Percentiles rank a stretch among this genome's conserved stretches.
Conservation (phyloP, 2,329 filamentous ascomycete species). For the Pseudogymnoascus sp. region DNA sequence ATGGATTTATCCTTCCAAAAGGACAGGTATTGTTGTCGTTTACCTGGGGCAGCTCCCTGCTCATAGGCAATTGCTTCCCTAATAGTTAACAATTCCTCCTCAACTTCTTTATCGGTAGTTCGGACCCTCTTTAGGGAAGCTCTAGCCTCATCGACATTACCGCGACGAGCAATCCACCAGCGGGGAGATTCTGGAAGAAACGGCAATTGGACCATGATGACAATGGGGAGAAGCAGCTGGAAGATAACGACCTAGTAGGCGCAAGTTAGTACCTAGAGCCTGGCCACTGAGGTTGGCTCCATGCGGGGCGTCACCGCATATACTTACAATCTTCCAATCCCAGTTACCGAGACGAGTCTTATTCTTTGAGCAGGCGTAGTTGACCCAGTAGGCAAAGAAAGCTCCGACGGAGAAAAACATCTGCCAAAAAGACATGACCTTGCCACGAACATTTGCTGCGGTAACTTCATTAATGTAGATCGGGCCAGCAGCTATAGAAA, state of each 20-base stretch:
- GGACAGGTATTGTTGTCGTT: constrained; percentile 47
- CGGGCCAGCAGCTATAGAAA: constrained; percentile 46
- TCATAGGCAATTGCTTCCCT: constrained; percentile 63
- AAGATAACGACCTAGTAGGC: constrained; percentile 41
- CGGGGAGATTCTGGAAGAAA: constrained; percentile 11
- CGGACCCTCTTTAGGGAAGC: constrained; percentile 50
- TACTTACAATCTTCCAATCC: constrained; percentile 64
- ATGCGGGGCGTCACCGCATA: constrained; percentile 35
- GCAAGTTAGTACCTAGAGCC: background rate
- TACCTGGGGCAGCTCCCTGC: constrained; percentile 56
- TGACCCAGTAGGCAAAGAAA: constrained; percentile 60
- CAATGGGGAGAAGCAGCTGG: constrained; percentile 43
- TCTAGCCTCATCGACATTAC: constrained; percentile 52
- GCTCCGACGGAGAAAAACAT: constrained; percentile 57
- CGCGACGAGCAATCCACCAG: background rate
- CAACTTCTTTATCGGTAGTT: constrained; percentile 57
- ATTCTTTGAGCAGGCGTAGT: constrained; percentile 53
- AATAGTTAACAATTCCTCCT: constrained; percentile 56
- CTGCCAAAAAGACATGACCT: constrained; percentile 62
- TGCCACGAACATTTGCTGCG: constrained; percentile 54
- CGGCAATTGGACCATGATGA: constrained; percentile 35
- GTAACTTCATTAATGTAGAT: constrained; percentile 63
- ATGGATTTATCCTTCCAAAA: constrained; percentile 63
- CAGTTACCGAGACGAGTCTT: constrained; percentile 51
- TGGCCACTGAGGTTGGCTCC: background rate